Evolutionary conservation across 2,329 filamentous ascomycete species (phyloP).

Genomic region (Ophiostoma piceae): DNA sequence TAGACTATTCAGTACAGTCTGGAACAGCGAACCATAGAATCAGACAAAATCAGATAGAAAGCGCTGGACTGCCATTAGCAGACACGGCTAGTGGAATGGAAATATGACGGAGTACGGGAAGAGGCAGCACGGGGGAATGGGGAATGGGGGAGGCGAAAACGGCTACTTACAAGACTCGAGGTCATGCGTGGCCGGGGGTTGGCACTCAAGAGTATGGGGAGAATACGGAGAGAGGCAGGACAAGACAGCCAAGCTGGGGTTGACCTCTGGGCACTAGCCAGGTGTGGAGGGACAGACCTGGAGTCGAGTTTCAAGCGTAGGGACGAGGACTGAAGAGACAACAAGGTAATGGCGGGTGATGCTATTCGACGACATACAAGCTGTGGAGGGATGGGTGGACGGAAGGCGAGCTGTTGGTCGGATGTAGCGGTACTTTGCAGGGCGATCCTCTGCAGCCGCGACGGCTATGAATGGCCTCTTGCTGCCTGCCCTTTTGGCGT

Average conservation of each 20-base stretch:
- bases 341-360: conserved; percentile 17
- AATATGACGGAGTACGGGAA: conserved; percentile 26
- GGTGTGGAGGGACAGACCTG: conserved; percentile 5
- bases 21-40: not conserved
- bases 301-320: not conserved
- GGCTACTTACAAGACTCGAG: not conserved
- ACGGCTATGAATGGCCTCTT: not conserved
- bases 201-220: not conserved
- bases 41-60: not conserved
- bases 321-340: not conserved
- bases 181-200: not conserved
- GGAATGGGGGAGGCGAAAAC: not conserved
- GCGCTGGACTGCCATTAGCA: no score
- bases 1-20: not conserved
- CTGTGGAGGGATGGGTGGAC: conserved; percentile 18
- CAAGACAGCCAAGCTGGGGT: conserved; percentile 12
- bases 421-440: conserved; percentile 21
- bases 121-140: conserved; percentile 17
- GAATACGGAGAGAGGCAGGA: conserved; percentile 6
- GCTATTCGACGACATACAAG: not conserved
- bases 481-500: not conserved
- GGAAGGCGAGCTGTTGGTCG: conserved; percentile 20
- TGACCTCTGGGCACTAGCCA: conserved; percentile 1
- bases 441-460: conserved; percentile 1
- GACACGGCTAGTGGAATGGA: not conserved